Conservation (phyloP, 169 alveolate species). For the Sarcocystis neurona region DNA sequence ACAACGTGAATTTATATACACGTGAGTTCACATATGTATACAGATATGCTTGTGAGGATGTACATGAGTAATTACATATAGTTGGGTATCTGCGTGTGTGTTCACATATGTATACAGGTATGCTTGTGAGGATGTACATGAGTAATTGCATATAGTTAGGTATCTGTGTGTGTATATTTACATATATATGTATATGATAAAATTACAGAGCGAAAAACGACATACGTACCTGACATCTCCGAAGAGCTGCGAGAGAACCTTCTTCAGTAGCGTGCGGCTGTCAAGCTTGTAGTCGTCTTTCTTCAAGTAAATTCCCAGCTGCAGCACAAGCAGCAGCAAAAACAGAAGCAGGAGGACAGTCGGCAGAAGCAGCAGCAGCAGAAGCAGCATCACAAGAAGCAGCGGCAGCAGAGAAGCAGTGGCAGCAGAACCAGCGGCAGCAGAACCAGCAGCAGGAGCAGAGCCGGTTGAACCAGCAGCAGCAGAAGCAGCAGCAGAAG, state of each 20-base stretch:
- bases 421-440: neutral
- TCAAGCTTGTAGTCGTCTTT: conserved; percentile 81
- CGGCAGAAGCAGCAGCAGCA: conserved; percentile 27
- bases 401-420: neutral
- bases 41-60: neutral
- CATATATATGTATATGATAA: no score
- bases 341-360: neutral
- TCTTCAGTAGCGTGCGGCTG: conserved; percentile 81
- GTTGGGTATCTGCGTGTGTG: no score
- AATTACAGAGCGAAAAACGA: no score
- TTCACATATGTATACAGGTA: no score
- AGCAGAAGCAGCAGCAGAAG: neutral
- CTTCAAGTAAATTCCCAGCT: conserved; percentile 79
- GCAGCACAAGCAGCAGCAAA: neutral
- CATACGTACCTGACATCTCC: conserved; percentile 72
- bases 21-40: neutral
- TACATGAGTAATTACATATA: neutral
- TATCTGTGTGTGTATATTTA: no score
- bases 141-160: neutral
- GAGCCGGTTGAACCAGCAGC: neutral
- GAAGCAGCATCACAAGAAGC: neutral
- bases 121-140: neutral
- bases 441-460: neutral
- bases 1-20: no score
- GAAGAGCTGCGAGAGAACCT: conserved; percentile 78